A percentile compares a stretch with the other conserved stretches of the same genome.
These are phyloP conservation scores for Aspergillus carbonarius DNA, from an alignment of 2,329 filamentous ascomycete species.

Conservation along the genomic window DNA sequence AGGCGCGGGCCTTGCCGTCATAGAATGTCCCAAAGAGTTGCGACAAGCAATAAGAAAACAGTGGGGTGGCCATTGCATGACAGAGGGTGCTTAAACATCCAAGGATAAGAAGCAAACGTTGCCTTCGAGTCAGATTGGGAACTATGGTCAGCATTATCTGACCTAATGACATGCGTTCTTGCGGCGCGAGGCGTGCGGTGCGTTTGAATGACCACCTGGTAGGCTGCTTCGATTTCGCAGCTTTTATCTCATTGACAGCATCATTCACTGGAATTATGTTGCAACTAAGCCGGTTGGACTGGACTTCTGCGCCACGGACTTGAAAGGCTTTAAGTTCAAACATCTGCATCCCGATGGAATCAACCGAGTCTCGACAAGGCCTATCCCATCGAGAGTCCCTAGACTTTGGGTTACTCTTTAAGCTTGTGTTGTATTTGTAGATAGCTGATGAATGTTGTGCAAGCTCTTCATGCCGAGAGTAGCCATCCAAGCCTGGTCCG, in stretches of 20 bases:
- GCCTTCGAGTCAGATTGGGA: conserved; percentile 57
- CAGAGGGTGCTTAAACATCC: conserved; percentile 63
- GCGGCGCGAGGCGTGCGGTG: not conserved
- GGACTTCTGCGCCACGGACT: not conserved
- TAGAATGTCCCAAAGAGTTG: conserved; percentile 72
- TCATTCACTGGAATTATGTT: not conserved
- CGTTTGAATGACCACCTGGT: not conserved
- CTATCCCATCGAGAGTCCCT: not conserved
- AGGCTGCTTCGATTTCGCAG: not conserved
- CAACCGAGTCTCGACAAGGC: not conserved
- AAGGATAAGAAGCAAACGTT: conserved; percentile 57
- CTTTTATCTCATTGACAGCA: not conserved
- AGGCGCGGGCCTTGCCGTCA: conserved; percentile 49
- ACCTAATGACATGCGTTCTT: conserved; percentile 33
- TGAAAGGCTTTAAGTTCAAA: conserved; percentile 1
- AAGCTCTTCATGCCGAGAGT: not conserved
- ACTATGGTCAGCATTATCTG: conserved; percentile 69
- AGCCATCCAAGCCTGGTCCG: not conserved
- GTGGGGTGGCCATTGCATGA: conserved; percentile 67
- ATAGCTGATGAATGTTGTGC: not conserved
- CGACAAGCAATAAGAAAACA: conserved; percentile 75
- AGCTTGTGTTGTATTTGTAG: not conserved
- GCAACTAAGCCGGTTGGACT: not conserved
- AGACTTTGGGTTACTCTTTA: not conserved
- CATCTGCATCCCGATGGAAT: conserved; percentile 2